phyloP scores from a whole-genome alignment of 225 moss, liverwort and hornwort species.

The Physcomitrium patens region DNA sequence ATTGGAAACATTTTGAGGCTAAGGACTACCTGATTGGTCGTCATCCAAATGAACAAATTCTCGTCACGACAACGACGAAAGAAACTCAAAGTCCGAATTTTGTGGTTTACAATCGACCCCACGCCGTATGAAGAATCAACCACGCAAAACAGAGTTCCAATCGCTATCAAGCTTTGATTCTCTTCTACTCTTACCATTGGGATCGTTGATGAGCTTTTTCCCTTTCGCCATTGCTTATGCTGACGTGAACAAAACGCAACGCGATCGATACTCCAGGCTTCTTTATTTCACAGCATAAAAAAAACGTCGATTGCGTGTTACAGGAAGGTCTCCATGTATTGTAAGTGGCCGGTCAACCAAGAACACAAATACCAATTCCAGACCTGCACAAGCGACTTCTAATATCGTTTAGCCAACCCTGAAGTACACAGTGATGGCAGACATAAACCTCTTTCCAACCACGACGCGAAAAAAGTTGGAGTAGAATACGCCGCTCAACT shows the following conservation, averaged over 20 bases:
- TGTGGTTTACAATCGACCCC: conserved; percentile 13
- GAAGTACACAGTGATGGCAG: not conserved
- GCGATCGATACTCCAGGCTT: conserved; percentile 20
- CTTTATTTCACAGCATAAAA: conserved; percentile 27
- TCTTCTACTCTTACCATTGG: conserved; percentile 68
- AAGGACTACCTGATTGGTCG: not conserved
- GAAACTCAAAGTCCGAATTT: not conserved
- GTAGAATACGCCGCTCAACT: conserved; percentile 8
- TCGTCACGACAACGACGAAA: not conserved
- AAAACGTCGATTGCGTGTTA: conserved; percentile 25
- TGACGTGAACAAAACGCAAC: conserved; percentile 18
- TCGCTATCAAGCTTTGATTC: conserved; percentile 23
- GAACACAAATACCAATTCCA: conserved; percentile 18
- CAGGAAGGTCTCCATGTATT: conserved; percentile 20
- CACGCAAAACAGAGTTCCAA: not conserved
- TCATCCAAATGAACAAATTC: not conserved
- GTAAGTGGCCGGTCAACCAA: conserved; percentile 14
- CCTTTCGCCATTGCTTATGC: conserved; percentile 64
- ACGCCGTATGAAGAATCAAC: conserved; percentile 13
- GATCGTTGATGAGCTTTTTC: conserved; percentile 95
- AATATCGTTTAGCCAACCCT: conserved; percentile 1
- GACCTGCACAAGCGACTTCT: conserved; percentile 29
- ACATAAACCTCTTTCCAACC: conserved; percentile 22
- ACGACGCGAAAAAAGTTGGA: conserved; percentile 7
- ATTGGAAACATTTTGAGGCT: not conserved